Percentiles rank a stretch among this genome's conserved stretches.
Conservation (phyloP, 768 basidiomycete genomes). For the Collybia sordida region DNA sequence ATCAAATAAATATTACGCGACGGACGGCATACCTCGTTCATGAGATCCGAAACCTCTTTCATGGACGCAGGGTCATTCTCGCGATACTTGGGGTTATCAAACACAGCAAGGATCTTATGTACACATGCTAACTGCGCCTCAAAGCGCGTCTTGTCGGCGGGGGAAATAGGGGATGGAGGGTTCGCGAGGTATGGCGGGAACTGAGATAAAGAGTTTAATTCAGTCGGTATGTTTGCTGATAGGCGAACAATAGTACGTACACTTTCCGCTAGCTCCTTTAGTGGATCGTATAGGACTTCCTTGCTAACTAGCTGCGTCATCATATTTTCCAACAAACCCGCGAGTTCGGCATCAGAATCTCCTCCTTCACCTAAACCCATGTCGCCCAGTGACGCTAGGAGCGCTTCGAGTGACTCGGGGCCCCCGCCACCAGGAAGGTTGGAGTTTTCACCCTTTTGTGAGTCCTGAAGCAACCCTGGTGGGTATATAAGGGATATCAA, state of each 20-base stretch:
- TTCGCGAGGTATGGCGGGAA: slow-evolving; percentile 75
- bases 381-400: slow-evolving; percentile 50
- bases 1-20: neutral
- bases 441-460: neutral
- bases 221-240: too few species aligned
- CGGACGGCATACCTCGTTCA: slow-evolving; percentile 62
- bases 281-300: slow-evolving; percentile 81
- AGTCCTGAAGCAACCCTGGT: neutral
- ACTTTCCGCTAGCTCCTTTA: slow-evolving; percentile 76
- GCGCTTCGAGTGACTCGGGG: slow-evolving; percentile 45
- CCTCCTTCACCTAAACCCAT: slow-evolving; percentile 32
- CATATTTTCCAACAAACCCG: slow-evolving; percentile 74
- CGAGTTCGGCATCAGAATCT: slow-evolving; percentile 51
- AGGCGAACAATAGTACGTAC: slow-evolving; percentile 32
- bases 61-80: slow-evolving; percentile 51
- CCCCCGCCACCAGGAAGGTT: slow-evolving; percentile 8
- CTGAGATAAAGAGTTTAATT: slow-evolving; percentile 30
- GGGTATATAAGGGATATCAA: neutral
- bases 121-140: slow-evolving; percentile 60
- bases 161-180: slow-evolving; percentile 50
- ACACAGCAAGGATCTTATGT: slow-evolving; percentile 57
- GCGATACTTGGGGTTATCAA: slow-evolving; percentile 58
- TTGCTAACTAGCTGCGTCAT: slow-evolving; percentile 82
- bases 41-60: slow-evolving; percentile 59
- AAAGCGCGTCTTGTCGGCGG: slow-evolving; percentile 64